Evolutionary conservation across 2,329 filamentous ascomycete genomes (phyloP).

Genomic region (Raffaelea arxii): DNA sequence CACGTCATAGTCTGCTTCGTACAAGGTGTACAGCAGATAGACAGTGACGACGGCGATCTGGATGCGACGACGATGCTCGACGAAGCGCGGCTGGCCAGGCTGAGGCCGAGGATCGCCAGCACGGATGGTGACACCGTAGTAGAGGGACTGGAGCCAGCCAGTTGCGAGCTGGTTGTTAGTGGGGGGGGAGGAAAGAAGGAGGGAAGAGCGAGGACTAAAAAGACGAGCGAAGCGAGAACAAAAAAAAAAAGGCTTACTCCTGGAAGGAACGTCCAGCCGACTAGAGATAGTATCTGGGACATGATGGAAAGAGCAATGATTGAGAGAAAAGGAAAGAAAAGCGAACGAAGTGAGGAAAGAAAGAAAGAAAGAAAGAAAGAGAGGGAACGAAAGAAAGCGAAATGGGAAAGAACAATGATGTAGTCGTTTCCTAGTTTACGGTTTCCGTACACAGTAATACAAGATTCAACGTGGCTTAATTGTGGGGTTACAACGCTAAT

Average conservation of each 20-base stretch:
- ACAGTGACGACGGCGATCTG: constrained; percentile 70
- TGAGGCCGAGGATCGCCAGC: constrained; percentile 75
- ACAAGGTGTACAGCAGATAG: constrained; percentile 87
- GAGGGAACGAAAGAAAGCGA: not conserved
- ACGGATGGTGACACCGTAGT: constrained; percentile 81
- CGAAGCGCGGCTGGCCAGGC: constrained; percentile 58
- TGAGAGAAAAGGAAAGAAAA: not conserved
- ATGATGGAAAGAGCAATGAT: constrained; percentile 20
- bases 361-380: not conserved
- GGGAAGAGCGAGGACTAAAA: constrained; percentile 9
- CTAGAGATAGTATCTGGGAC: constrained; percentile 41
- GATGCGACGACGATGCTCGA: constrained; percentile 69
- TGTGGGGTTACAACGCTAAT: too few relatives aligned
- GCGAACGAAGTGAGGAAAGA: not conserved
- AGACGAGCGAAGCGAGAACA: not conserved
- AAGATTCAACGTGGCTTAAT: too few relatives aligned
- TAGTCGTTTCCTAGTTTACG: too few relatives aligned
- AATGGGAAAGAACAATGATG: too few relatives aligned
- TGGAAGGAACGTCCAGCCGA: constrained; percentile 49
- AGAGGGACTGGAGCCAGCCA: constrained; percentile 66
- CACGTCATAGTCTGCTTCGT: constrained; percentile 80
- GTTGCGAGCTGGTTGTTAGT: constrained; percentile 64
- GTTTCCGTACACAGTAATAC: too few relatives aligned
- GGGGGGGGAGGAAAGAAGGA: not conserved
- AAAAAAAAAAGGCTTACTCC: constrained; percentile 29